Percentiles rank a stretch among this genome's conserved stretches.
phyloP scores from a whole-genome alignment of 2,329 filamentous ascomycete species.

The Xylogone sp. region DNA sequence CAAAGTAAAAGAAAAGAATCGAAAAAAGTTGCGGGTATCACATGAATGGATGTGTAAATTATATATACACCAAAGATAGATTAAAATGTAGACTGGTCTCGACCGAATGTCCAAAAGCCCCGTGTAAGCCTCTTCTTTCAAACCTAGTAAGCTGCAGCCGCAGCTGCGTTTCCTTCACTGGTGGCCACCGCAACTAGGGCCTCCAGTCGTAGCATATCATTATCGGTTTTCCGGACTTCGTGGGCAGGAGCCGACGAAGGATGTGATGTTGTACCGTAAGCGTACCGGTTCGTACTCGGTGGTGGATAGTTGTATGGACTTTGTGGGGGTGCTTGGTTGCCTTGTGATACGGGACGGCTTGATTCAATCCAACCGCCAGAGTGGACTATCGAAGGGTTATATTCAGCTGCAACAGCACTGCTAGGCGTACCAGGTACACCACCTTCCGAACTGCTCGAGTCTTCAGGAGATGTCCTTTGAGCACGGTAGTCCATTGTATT shows the following conservation, averaged over 20 bases:
- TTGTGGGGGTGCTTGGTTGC: slow-evolving; percentile 8
- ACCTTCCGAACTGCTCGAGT: slow-evolving; percentile 51
- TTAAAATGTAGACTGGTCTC: background rate
- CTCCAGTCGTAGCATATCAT: slow-evolving; percentile 54
- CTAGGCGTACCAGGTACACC: slow-evolving; percentile 48
- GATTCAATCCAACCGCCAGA: slow-evolving; percentile 43
- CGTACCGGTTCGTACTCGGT: slow-evolving; percentile 15
- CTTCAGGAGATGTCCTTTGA: slow-evolving; percentile 50
- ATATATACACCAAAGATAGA: background rate
- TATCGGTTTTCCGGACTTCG: slow-evolving; percentile 27
- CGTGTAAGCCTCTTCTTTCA: no score
- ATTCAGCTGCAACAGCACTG: slow-evolving; percentile 40
- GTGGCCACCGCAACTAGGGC: slow-evolving; percentile 64
- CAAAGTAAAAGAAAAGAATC: background rate
- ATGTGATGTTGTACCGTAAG: slow-evolving; percentile 8
- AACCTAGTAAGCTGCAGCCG: slow-evolving; percentile 24
- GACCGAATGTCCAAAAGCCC: background rate
- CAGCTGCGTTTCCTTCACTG: slow-evolving; percentile 44
- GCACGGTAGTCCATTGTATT: slow-evolving; percentile 22
- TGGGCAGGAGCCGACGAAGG: slow-evolving; percentile 16
- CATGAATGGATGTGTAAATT: background rate
- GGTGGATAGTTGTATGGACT: slow-evolving; percentile 27
- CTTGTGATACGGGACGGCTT: slow-evolving; percentile 27
- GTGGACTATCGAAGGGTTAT: slow-evolving; percentile 48
- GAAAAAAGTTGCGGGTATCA: background rate